Conservation (phyloP, 768 basidiomycete species). For the Podaxis sp. region DNA sequence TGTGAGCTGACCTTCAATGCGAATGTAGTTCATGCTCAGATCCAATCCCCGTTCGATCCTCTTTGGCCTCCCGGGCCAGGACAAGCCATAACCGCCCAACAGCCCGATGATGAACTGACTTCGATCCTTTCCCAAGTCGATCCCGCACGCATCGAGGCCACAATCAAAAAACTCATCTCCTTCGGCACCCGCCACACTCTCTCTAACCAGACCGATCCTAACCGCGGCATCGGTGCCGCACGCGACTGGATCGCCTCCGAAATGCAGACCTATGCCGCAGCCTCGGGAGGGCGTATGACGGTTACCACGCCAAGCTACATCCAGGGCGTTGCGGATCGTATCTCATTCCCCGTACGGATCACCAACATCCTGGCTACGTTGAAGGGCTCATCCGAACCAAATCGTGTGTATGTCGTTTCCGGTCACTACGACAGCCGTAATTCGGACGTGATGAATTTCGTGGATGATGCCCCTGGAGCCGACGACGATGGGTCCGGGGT, state of each 20-base stretch:
- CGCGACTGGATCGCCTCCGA: slow-evolving; percentile 54
- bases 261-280: slow-evolving; percentile 37
- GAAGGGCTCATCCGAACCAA: slow-evolving; percentile 45
- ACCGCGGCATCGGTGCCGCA: slow-evolving; percentile 54
- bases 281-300: slow-evolving; percentile 41
- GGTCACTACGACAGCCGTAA: slow-evolving; percentile 57
- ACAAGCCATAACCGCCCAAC: slow-evolving; percentile 37
- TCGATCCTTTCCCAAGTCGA: slow-evolving; percentile 48
- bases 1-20: not conserved
- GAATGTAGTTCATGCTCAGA: slow-evolving; percentile 2
- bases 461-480: slow-evolving; percentile 49
- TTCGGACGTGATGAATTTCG: slow-evolving; percentile 37
- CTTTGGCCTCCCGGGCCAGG: slow-evolving; percentile 54
- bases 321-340: slow-evolving; percentile 34
- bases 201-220: slow-evolving; percentile 52
- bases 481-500: slow-evolving; percentile 57
- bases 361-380: slow-evolving; percentile 50
- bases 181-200: slow-evolving; percentile 56
- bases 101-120: slow-evolving; percentile 42
- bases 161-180: slow-evolving; percentile 50
- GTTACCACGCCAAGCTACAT: slow-evolving; percentile 47
- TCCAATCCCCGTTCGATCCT: slow-evolving; percentile 1
- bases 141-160: slow-evolving; percentile 42
- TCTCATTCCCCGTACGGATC: slow-evolving; percentile 26
- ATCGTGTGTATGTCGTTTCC: slow-evolving; percentile 51